Evolutionary conservation across 1,139 yeast species (phyloP).

Genomic region (Taphrina deformans): DNA sequence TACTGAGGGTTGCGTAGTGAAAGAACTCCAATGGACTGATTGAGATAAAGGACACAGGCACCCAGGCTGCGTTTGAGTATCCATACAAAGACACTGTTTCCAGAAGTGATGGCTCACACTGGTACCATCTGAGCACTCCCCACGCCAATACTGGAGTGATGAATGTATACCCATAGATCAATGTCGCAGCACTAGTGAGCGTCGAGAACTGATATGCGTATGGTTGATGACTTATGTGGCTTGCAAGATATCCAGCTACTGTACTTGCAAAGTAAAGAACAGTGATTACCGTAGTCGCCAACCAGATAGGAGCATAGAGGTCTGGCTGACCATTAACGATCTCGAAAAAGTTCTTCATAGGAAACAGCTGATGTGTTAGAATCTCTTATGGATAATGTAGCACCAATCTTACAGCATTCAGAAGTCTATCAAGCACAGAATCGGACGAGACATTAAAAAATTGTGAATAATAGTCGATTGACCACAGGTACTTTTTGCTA

Average conservation of each 20-base stretch:
- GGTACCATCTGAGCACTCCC: conserved; percentile 51
- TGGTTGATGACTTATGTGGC: conserved; percentile 49
- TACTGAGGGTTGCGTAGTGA: conserved; percentile 45
- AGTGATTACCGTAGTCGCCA: conserved; percentile 73
- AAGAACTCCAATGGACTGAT: conserved; percentile 48
- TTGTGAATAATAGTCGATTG: conserved; percentile 39
- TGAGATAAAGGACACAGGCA: conserved; percentile 63
- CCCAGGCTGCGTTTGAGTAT: conserved; percentile 75
- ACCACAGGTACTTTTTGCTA: conserved; percentile 37
- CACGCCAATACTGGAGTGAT: conserved; percentile 60
- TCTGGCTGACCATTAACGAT: conserved; percentile 54
- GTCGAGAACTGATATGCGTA: conserved; percentile 63
- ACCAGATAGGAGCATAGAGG: conserved; percentile 81
- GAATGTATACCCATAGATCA: conserved; percentile 72
- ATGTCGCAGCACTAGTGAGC: conserved; percentile 62
- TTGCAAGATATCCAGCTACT: conserved; percentile 54
- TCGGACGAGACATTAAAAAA: conserved; percentile 39
- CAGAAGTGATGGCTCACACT: conserved; percentile 46
- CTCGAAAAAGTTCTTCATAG: conserved; percentile 47
- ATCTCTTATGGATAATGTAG: too few relatives aligned
- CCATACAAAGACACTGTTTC: conserved; percentile 67
- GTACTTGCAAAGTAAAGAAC: conserved; percentile 74
- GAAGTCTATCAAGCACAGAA: conserved; percentile 31
- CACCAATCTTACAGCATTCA: conserved; percentile 21
- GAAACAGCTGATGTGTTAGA: conserved; percentile 42